phyloP scores from a whole-genome alignment of 2,329 filamentous ascomycete genomes.

The Apiospora phragmitis region DNA sequence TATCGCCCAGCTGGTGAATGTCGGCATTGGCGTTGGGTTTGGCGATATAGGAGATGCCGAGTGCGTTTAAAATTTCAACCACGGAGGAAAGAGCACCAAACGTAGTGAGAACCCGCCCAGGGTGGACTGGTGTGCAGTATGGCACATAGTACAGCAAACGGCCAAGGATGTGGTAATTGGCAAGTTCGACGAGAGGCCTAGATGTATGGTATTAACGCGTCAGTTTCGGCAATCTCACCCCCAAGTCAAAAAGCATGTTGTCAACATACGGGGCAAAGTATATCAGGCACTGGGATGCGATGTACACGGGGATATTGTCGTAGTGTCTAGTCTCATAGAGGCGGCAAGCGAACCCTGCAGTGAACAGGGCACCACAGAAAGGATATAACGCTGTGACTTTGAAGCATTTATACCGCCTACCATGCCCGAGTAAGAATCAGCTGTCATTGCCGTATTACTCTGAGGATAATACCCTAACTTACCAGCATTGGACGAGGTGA shows the following conservation, averaged over 20 bases:
- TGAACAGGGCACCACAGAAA: conserved; percentile 12
- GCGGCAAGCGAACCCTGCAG: conserved; percentile 1
- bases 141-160: conserved; percentile 62
- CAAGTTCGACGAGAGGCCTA: conserved; percentile 55
- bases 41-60: conserved; percentile 30
- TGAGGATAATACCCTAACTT: neutral
- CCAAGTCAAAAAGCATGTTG: neutral
- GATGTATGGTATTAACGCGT: neutral
- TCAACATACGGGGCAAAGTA: conserved; percentile 18
- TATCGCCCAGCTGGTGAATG: conserved; percentile 7
- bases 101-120: conserved; percentile 44
- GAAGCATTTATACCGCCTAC: conserved; percentile 9
- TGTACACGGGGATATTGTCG: neutral
- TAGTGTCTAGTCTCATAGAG: neutral
- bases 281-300: conserved; percentile 14
- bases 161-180: conserved; percentile 63
- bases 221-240: conserved; percentile 27
- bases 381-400: conserved; percentile 14
- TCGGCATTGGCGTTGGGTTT: conserved; percentile 21
- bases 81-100: conserved; percentile 43
- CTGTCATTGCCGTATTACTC: too few relatives aligned
- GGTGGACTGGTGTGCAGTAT: conserved; percentile 54
- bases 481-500: conserved; percentile 17
- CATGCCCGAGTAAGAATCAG: neutral
- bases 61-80: conserved; percentile 37